Conservation (phyloP, 805 yeast species). For the Pachysolen tannophilus region DNA sequence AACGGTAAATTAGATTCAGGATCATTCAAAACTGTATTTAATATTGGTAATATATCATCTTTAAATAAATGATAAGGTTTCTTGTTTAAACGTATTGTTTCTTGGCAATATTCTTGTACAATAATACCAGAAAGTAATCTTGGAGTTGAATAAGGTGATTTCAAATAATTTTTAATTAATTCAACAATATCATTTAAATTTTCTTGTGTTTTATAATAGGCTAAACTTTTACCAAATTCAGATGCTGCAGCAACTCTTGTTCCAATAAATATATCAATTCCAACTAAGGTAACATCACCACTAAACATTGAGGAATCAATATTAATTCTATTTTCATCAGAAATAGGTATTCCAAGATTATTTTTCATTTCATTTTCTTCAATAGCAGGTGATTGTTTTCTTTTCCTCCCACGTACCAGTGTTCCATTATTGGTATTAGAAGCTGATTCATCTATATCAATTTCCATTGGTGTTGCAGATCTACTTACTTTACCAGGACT, state of each 20-base stretch:
- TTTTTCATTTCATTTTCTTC: conserved; percentile 11
- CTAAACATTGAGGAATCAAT: conserved; percentile 88
- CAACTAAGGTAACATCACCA: conserved; percentile 87
- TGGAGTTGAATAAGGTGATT: conserved; percentile 72
- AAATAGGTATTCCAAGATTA: conserved; percentile 35
- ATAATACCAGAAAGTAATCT: conserved; percentile 62
- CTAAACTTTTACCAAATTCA: conserved; percentile 63
- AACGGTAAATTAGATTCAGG: conserved; percentile 37
- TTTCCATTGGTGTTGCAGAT: conserved; percentile 1
- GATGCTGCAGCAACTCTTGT: conserved; percentile 70
- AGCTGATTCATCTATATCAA: conserved; percentile 12
- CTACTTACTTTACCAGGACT: background rate
- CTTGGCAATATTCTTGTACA: conserved; percentile 56
- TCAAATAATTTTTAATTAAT: conserved; percentile 32
- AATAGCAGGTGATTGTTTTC: conserved; percentile 28
- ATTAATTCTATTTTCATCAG: conserved; percentile 60
- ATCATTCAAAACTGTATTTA: conserved; percentile 30
- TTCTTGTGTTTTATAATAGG: conserved; percentile 33
- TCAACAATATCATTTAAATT: conserved; percentile 31
- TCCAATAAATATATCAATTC: conserved; percentile 61
- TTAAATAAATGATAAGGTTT: conserved; percentile 12
- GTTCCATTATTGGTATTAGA: no score
- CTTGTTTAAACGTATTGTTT: conserved; percentile 5
- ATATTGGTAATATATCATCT: conserved; percentile 18
- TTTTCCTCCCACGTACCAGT: conserved; percentile 43